Percentiles rank a stretch among this genome's conserved stretches.
Conservation (phyloP, 257 asterid species). For the Cruciata laevipes region DNA sequence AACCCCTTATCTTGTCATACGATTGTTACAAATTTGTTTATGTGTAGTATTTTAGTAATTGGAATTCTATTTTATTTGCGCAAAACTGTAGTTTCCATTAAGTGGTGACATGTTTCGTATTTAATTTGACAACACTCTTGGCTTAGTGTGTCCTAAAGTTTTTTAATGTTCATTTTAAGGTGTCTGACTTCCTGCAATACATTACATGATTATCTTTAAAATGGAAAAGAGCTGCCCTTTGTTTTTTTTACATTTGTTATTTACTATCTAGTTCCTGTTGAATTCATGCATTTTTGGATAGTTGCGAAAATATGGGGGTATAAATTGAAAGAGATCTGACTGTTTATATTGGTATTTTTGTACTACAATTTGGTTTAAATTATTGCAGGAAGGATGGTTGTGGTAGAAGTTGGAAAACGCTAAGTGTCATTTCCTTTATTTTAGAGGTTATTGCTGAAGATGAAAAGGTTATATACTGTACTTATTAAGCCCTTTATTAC, state of each 20-base stretch:
- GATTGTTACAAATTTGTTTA: no score
- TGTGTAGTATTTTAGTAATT: no score
- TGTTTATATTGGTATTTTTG: not conserved
- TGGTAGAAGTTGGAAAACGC: conserved; percentile 16
- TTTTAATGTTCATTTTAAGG: no score
- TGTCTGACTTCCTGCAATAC: no score
- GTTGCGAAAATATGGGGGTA: not conserved
- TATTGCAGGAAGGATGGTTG: conserved; percentile 7
- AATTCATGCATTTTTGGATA: not conserved
- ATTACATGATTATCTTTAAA: no score
- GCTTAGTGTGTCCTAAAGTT: no score
- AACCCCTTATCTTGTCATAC: no score
- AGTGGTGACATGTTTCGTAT: no score
- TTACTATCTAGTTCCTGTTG: not conserved
- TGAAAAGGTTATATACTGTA: conserved; percentile 37
- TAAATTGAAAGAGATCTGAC: not conserved
- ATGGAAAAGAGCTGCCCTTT: not conserved
- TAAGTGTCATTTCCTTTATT: conserved; percentile 27
- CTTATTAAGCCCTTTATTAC: not conserved
- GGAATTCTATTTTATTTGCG: no score
- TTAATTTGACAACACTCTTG: no score
- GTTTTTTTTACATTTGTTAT: not conserved
- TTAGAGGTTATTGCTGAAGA: conserved; percentile 39
- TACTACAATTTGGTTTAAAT: not conserved
- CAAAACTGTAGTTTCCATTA: no score